Conservation (phyloP, 2,329 filamentous ascomycete genomes). For the Fusarium longipes region DNA sequence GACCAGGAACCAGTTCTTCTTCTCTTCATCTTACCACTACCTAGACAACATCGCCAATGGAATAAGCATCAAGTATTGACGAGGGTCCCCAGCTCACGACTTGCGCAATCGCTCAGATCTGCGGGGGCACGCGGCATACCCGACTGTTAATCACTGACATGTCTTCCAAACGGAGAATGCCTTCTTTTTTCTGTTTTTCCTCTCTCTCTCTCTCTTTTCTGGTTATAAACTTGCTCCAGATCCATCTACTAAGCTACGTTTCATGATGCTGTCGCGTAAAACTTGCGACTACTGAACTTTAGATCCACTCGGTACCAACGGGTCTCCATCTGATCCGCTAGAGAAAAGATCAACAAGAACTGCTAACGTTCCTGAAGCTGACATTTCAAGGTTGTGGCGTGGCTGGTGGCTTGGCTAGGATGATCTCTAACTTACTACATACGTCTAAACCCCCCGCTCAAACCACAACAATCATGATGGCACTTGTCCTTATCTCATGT, state of each 20-base stretch:
- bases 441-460: neutral
- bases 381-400: constrained; percentile 27
- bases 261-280: constrained; percentile 4
- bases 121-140: neutral
- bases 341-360: constrained; percentile 8
- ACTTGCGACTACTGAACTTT: neutral
- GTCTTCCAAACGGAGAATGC: neutral
- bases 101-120: constrained; percentile 34
- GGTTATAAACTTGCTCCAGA: neutral
- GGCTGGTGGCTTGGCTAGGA: constrained; percentile 32
- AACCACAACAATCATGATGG: constrained; percentile 10
- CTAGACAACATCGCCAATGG: constrained; percentile 1
- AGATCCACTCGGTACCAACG: constrained; percentile 1
- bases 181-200: neutral
- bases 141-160: neutral
- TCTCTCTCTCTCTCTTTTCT: no score
- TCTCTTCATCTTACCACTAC: constrained; percentile 13
- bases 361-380: constrained; percentile 16
- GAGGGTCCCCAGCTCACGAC: constrained; percentile 18
- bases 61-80: constrained; percentile 24
- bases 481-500: no score
- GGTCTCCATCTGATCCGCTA: neutral
- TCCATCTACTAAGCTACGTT: neutral
- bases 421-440: neutral
- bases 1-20: constrained; percentile 2